Base-by-base conservation (phyloP, 345 rosid species). In the Boechera stricta region DNA sequence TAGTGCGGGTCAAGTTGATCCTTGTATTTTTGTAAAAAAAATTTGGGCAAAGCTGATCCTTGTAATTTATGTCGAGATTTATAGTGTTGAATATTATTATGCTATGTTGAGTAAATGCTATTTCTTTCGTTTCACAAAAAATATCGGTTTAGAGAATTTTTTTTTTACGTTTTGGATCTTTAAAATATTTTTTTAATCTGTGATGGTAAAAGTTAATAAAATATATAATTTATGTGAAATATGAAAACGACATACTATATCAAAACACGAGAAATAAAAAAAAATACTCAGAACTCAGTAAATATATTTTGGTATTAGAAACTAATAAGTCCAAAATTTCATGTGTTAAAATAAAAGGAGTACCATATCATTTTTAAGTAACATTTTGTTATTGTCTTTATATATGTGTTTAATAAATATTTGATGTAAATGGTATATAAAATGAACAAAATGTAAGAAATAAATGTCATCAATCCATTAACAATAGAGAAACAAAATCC, bases 401-500 rank as follows among this genome's bases (percentile, higher is more conserved):
- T 52, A 21, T 7, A 33, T 32, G 6, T 55, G 64, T 65, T 32
- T 48, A 13, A 48, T 66, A 47, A 65, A 47, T 9, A 35, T n/a
- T 2, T 66, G 32, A 66, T 57, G 41, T 67, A 5, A 58, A 48
- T 2, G 5, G 16, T 29, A 12, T 36, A 64, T 21, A 42, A 64
- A 56, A 56, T 48, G 77, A 56, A 48, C 55, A 78, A 21, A 57
- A 15, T 21, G 36, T 39, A 52, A 49, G 54, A 73, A 73, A 79
- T 15, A 61, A 73, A 44, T 52, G 64, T 68, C 64, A 44, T 44
- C 28, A 54, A 67, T 32, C 69, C 64, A 67, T 15, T 12, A 68
- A 61, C 59, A 52, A 51, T 51, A 66, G 33, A 78, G 21, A 72
- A 67, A 73, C 54, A 67, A 78, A 72, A 65, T 53, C 65, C 21